A percentile compares a stretch with the other conserved stretches of the same genome.
These are phyloP conservation scores for Diospyros kaki DNA, from an alignment of 148 eudicot species.

Conservation along the genomic window DNA sequence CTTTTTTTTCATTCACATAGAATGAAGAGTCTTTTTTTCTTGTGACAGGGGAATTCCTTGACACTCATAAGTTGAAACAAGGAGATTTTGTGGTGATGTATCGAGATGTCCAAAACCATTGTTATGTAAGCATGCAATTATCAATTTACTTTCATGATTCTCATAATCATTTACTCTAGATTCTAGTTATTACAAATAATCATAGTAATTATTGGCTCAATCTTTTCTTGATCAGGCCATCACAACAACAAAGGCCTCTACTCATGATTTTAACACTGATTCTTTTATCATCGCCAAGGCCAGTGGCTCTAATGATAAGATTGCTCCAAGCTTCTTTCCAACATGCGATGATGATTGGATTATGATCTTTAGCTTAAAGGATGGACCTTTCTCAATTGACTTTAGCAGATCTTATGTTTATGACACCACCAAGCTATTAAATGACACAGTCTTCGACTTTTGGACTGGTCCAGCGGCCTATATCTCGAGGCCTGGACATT, in stretches of 20 bases:
- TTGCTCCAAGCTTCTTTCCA: conserved; percentile 14
- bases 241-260: conserved; percentile 52
- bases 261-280: conserved; percentile 27
- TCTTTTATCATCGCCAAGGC: conserved; percentile 15
- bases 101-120: conserved; percentile 46
- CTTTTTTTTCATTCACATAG: background rate
- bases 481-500: conserved; percentile 24
- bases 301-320: conserved; percentile 27
- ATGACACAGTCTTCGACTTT: conserved; percentile 38
- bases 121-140: conserved; percentile 39
- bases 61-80: conserved; percentile 36
- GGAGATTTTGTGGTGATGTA: conserved; percentile 67
- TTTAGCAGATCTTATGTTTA: conserved; percentile 30
- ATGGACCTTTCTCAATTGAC: conserved; percentile 7
- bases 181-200: no score
- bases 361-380: conserved; percentile 1
- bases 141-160: no score
- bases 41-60: conserved; percentile 53
- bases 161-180: no score
- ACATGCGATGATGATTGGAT: conserved; percentile 20
- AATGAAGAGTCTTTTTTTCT: background rate
- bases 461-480: conserved; percentile 34
- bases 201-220: background rate
- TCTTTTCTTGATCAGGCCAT: conserved; percentile 42
- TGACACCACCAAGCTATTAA: conserved; percentile 12